Conservation (phyloP, 805 yeast genomes). For the Candida coleopterorum region DNA sequence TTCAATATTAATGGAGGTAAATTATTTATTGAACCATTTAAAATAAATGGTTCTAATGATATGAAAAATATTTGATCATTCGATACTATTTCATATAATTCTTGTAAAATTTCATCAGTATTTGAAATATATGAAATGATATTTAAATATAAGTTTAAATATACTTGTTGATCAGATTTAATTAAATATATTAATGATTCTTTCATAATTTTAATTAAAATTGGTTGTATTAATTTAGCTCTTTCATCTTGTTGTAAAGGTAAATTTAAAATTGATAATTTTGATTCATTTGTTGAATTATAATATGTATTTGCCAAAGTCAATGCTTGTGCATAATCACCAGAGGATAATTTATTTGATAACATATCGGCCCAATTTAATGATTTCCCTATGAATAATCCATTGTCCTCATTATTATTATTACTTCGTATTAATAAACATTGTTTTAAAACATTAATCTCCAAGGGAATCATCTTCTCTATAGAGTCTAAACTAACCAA, state of each 20-base stretch:
- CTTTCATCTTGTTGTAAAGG: conserved; percentile 45
- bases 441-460: conserved; percentile 21
- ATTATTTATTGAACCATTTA: conserved; percentile 38
- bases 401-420: too few relatives aligned
- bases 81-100: conserved; percentile 22
- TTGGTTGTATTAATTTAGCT: conserved; percentile 45
- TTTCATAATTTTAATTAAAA: conserved; percentile 53
- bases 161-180: conserved; percentile 5
- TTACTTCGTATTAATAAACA: conserved; percentile 17
- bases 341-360: conserved; percentile 41
- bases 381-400: conserved; percentile 55
- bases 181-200: conserved; percentile 47
- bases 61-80: conserved; percentile 43
- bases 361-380: conserved; percentile 70
- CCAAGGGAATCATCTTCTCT: background rate
- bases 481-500: conserved; percentile 5
- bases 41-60: conserved; percentile 47
- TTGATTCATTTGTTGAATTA: conserved; percentile 37
- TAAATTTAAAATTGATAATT: conserved; percentile 47
- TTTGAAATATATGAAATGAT: conserved; percentile 9
- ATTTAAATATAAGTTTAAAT: conserved; percentile 13
- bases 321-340: conserved; percentile 54
- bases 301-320: conserved; percentile 50
- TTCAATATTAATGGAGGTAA: conserved; percentile 65
- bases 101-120: conserved; percentile 21